Percentiles rank a stretch among this genome's conserved stretches.
Evolutionary conservation across 768 basidiomycete species (phyloP).

Genomic region (Phaffia tasmanica): DNA sequence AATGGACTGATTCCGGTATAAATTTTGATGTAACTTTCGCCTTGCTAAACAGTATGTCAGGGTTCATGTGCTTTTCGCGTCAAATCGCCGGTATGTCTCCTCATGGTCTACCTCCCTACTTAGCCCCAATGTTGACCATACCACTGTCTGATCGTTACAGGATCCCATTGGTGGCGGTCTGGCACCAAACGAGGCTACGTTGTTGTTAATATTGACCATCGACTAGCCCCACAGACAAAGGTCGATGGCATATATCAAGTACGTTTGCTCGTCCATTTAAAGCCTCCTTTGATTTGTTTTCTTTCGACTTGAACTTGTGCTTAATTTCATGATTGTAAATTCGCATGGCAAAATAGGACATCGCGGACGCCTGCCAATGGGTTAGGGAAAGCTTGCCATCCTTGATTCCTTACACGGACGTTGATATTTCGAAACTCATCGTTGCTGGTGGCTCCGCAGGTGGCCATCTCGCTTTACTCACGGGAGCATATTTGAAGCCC

Average conservation of each 20-base stretch:
- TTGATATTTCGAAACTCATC: neutral
- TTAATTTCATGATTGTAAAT: too few relatives aligned
- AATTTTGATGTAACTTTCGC: too few relatives aligned
- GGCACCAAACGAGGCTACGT: constrained; percentile 1
- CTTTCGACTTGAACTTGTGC: too few relatives aligned
- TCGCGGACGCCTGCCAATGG: constrained; percentile 2
- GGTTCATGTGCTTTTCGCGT: too few relatives aligned
- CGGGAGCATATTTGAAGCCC: neutral
- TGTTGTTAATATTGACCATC: constrained; percentile 1
- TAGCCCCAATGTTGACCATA: too few relatives aligned
- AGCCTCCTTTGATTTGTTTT: too few relatives aligned
- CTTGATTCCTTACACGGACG: neutral
- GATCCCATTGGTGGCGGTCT: constrained; percentile 2
- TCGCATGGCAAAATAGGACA: neutral
- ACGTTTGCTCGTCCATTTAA: neutral
- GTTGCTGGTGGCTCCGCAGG: constrained; percentile 1
- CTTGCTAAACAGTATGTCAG: too few relatives aligned
- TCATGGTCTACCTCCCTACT: too few relatives aligned
- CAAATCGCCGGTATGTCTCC: too few relatives aligned
- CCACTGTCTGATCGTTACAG: neutral
- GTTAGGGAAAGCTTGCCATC: neutral
- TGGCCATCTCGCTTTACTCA: constrained; percentile 3
- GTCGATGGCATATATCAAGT: neutral
- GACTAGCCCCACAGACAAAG: neutral
- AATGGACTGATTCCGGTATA: too few relatives aligned